Conservation (phyloP, 2,329 filamentous ascomycete species). For the Aspergillus sp. region DNA sequence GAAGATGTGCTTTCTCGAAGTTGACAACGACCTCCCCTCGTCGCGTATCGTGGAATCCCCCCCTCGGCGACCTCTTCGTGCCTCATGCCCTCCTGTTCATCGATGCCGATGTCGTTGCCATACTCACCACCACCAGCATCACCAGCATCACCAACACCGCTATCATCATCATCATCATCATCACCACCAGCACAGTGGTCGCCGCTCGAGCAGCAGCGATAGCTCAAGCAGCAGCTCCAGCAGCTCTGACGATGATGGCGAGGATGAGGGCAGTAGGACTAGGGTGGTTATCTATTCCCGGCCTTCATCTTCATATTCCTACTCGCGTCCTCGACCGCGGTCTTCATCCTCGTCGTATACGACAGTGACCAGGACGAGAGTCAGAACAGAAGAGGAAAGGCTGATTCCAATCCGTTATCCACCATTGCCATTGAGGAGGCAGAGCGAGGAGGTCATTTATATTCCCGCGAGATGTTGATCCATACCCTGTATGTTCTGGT, state of each 20-base stretch:
- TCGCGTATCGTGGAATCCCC: slow-evolving; percentile 9
- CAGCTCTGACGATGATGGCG: not conserved
- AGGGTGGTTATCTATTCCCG: too few species aligned
- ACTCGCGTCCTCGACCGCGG: too few species aligned
- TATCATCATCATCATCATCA: not conserved
- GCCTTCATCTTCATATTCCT: too few species aligned
- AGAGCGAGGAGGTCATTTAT: slow-evolving; percentile 10
- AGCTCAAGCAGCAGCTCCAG: not conserved
- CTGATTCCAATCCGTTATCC: not conserved
- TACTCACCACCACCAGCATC: not conserved
- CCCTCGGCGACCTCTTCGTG: slow-evolving; percentile 1
- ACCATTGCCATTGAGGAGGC: not conserved
- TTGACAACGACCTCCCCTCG: slow-evolving; percentile 7
- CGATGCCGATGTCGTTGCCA: not conserved
- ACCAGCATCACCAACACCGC: not conserved
- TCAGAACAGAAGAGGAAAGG: not conserved
- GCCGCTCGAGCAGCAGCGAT: not conserved
- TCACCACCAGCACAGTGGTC: not conserved
- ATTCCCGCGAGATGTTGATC: slow-evolving; percentile 6
- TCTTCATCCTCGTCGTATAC: not conserved
- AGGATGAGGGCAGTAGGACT: not conserved
- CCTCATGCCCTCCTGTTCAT: slow-evolving; percentile 4
- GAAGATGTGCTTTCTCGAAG: slow-evolving; percentile 13
- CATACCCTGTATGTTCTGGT: not conserved
- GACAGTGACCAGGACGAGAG: not conserved